phyloP scores from a whole-genome alignment of 225 moss, liverwort and hornwort species.

The Thuidium tamariscinum region DNA sequence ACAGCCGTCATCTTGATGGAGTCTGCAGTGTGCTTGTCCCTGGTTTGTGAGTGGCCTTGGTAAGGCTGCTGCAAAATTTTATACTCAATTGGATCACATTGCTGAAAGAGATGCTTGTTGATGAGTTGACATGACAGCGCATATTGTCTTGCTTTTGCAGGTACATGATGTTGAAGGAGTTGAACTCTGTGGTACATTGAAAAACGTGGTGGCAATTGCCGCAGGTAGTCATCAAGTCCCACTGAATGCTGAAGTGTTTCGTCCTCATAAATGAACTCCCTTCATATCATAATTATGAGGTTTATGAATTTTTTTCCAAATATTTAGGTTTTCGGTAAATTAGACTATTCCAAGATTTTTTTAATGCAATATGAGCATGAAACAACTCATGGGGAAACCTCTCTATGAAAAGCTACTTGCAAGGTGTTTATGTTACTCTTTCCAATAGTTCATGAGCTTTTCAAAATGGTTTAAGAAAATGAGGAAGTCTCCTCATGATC shows the following conservation, averaged over 20 bases:
- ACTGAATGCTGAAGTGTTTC: neutral
- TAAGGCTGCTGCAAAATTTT: neutral
- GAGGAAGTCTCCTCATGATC: neutral
- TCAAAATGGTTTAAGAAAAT: neutral
- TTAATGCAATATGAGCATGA: neutral
- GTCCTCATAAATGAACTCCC: neutral
- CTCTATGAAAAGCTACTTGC: neutral
- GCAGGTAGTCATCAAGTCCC: conserved; percentile 24
- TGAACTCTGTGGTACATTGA: conserved; percentile 64
- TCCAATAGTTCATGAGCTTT: neutral
- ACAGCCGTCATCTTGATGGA: neutral
- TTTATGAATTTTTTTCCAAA: neutral
- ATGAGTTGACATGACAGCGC: neutral
- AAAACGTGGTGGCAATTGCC: conserved; percentile 68
- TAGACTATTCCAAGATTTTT: neutral
- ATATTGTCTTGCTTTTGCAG: conserved; percentile 8
- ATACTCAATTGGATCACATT: neutral
- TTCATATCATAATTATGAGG: neutral
- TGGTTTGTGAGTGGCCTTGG: neutral
- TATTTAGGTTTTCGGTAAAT: neutral
- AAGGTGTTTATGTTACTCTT: neutral
- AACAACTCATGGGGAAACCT: neutral
- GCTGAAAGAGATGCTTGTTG: neutral
- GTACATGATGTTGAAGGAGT: conserved; percentile 72
- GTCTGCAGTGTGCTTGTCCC: neutral